These are phyloP conservation scores for Dalechampia spathulata DNA, from an alignment of 441 rosid genomes.

Conservation along the genomic window DNA sequence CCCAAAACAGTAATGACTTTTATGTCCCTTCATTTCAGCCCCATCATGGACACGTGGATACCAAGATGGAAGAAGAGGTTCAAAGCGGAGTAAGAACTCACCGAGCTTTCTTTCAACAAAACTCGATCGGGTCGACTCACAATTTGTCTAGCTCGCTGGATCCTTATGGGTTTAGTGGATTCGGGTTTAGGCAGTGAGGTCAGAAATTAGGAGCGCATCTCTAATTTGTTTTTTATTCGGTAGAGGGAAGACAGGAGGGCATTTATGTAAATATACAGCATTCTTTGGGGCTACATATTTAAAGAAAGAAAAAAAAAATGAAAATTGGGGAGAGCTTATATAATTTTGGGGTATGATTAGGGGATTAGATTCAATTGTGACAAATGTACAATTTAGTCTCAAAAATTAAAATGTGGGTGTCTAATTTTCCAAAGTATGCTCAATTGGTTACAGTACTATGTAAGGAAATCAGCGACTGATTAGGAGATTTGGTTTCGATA, in stretches of 20 bases:
- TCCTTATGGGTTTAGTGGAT: slow-evolving; percentile 53
- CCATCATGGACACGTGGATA: slow-evolving; percentile 20
- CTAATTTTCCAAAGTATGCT: not conserved
- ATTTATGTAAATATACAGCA: slow-evolving; percentile 46
- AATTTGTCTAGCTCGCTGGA: slow-evolving; percentile 33
- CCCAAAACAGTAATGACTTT: slow-evolving; percentile 16
- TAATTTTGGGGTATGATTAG: not conserved
- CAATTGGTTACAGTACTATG: not conserved
- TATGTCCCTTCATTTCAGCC: slow-evolving; percentile 33
- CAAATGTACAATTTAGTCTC: slow-evolving; percentile 16
- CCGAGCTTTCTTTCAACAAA: slow-evolving; percentile 24
- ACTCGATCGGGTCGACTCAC: slow-evolving; percentile 30
- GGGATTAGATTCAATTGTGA: slow-evolving; percentile 1
- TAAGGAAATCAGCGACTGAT: slow-evolving; percentile 1
- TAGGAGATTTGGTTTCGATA: no score
- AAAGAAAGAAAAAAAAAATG: slow-evolving; percentile 3
- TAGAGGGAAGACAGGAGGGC: not conserved
- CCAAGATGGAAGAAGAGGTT: slow-evolving; percentile 51
- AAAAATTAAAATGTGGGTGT: not conserved
- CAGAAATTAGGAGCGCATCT: not conserved
- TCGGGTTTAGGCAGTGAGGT: slow-evolving; percentile 46
- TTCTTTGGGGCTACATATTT: slow-evolving; percentile 34
- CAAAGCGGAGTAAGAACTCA: slow-evolving; percentile 54
- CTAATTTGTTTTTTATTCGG: not conserved
- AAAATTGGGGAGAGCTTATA: not conserved